Base-by-base conservation (phyloP, 1,139 yeast species). In the Torulaspora globosa region DNA sequence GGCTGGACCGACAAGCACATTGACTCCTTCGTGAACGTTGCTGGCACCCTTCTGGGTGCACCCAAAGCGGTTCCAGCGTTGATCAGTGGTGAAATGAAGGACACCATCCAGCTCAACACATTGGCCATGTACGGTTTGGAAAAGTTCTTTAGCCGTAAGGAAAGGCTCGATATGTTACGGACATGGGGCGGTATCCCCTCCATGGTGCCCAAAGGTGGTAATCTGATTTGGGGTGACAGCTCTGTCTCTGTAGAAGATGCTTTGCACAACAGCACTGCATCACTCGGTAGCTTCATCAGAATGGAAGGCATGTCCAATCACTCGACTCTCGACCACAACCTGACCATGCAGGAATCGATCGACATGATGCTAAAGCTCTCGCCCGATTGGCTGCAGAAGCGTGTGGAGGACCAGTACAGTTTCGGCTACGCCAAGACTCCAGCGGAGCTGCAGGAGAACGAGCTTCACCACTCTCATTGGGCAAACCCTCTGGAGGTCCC, bases 161-260 rank as follows among this genome's bases (percentile, higher is more conserved):
- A 92, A 69, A 77, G 98, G 54, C 80, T 89, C 5, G 95, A 86
- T 50, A 75, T 92, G 83, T 65, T 89, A 41, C 74, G 89, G 52
- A 74, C 92, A 2, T 89, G 92, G 78, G 97, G 96, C 11, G 97
- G 98, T 2, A 73, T 94, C 44, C 90, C 97, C 10, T 80, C 95
- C 51, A 94, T 92, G 97, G 65, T 92, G 36, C 98, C 98, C 15
- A 92, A 92, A 65, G 98, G 98, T 27, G 97, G 97, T 2, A 82
- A 82, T 36, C 63, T 79, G 5, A 78, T 92, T 35, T 92, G 98
- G 98, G 98, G 97, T 7, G 74, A 79, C 56, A 58, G 73, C 46
- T 65, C 55, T 2, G 54, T 54, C 15, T 74, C 79, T 1, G 72
- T 73, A 15, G 96, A 87, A 61, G 86, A 81, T 59, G 71, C 44